These are phyloP conservation scores for Saturnispora besseyi DNA, from an alignment of 805 yeast genomes.

Conservation along the genomic window DNA sequence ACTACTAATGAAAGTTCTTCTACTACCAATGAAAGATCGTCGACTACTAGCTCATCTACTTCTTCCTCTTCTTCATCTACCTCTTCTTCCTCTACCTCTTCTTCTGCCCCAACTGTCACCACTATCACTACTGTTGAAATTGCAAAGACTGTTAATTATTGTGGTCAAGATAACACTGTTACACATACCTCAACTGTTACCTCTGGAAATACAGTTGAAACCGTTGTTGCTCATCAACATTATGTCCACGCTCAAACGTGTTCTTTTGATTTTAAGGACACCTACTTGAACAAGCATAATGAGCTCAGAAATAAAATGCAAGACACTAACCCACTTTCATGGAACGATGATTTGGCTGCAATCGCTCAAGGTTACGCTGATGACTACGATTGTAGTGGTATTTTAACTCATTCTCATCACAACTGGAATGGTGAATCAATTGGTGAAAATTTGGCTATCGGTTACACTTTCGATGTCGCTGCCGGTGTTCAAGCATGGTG, in stretches of 20 bases:
- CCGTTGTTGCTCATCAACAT: not conserved
- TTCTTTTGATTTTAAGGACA: slow-evolving; percentile 29
- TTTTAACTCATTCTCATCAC: slow-evolving; percentile 54
- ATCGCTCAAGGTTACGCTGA: slow-evolving; percentile 53
- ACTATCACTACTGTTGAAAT: slow-evolving; percentile 8
- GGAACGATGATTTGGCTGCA: slow-evolving; percentile 45
- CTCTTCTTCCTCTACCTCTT: slow-evolving; percentile 6
- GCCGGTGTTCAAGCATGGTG: slow-evolving; percentile 74
- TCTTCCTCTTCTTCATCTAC: slow-evolving; percentile 9
- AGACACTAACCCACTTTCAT: slow-evolving; percentile 39
- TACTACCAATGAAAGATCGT: not conserved
- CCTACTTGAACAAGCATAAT: slow-evolving; percentile 56
- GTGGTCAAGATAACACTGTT: slow-evolving; percentile 7
- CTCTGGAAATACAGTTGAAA: not conserved
- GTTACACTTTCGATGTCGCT: slow-evolving; percentile 37
- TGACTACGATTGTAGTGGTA: slow-evolving; percentile 46
- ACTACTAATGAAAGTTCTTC: not conserved
- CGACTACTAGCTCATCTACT: slow-evolving; percentile 1
- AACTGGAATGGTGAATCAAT: slow-evolving; percentile 33
- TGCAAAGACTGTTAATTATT: slow-evolving; percentile 10
- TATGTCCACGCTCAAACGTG: slow-evolving; percentile 5
- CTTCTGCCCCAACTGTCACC: slow-evolving; percentile 7
- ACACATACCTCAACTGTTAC: not conserved
- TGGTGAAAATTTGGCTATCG: slow-evolving; percentile 80
- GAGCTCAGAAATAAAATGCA: slow-evolving; percentile 42